These are phyloP conservation scores for Aegilops bicornis DNA, from an alignment of 176 grass and related monocot species.

Conservation along the genomic window DNA sequence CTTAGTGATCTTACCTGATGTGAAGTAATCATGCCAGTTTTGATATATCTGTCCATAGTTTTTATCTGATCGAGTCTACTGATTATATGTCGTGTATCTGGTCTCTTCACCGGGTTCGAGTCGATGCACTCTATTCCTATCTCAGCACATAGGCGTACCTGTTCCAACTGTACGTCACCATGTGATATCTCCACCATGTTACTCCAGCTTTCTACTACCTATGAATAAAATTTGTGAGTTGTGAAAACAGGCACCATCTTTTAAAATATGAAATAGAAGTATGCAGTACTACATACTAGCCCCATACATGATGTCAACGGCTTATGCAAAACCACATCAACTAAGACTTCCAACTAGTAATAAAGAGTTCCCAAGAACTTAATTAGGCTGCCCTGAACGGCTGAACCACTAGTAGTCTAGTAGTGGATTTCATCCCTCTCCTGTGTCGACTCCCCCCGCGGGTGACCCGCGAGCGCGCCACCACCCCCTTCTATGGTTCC, in stretches of 20 bases:
- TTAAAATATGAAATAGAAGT: neutral
- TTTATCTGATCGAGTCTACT: neutral
- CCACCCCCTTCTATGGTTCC: too few species aligned
- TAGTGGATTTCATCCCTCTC: too few species aligned
- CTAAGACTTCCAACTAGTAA: neutral
- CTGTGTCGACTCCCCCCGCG: too few species aligned
- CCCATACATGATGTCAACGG: neutral
- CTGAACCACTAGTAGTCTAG: too few species aligned
- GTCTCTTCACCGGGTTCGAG: neutral
- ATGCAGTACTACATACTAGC: too few species aligned
- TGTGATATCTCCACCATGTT: neutral
- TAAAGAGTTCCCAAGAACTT: too few species aligned
- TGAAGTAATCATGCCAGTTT: neutral
- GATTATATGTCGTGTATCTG: neutral
- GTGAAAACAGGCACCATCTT: neutral
- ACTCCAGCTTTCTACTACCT: neutral
- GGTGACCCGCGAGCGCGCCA: too few species aligned
- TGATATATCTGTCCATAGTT: neutral
- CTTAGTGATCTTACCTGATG: too few species aligned
- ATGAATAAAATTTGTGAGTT: neutral
- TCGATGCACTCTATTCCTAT: neutral
- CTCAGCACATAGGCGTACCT: neutral
- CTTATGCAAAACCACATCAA: neutral
- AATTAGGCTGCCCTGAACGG: too few species aligned
- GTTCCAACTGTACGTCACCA: neutral